Percentiles rank a stretch among this genome's conserved stretches.
These are phyloP conservation scores for Tulasnella sp. DNA, from an alignment of 768 basidiomycete genomes.

Conservation along the genomic window DNA sequence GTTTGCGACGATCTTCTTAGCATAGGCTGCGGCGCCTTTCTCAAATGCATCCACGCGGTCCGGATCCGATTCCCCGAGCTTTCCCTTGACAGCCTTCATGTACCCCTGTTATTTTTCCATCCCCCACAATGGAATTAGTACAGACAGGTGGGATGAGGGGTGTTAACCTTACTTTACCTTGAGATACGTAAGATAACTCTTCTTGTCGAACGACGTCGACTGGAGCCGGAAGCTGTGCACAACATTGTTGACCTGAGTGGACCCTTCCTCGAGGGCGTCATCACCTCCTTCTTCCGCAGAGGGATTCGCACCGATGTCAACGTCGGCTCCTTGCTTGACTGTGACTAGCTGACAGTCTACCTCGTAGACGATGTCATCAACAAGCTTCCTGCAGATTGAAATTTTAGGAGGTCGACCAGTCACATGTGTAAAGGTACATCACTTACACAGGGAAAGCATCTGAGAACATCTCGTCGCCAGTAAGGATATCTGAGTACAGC, in stretches of 20 bases:
- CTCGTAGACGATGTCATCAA: slow-evolving; percentile 76
- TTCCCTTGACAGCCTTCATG: slow-evolving; percentile 81
- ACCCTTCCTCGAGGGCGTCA: slow-evolving; percentile 73
- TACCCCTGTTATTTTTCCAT: slow-evolving; percentile 46
- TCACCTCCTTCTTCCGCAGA: slow-evolving; percentile 77
- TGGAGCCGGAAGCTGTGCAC: slow-evolving; percentile 86
- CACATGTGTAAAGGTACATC: slow-evolving; percentile 5
- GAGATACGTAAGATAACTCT: slow-evolving; percentile 67
- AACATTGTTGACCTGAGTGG: slow-evolving; percentile 76
- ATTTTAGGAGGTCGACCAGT: background rate
- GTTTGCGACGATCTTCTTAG: slow-evolving; percentile 80
- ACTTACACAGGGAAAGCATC: slow-evolving; percentile 83
- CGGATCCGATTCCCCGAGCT: slow-evolving; percentile 45
- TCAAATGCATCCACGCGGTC: slow-evolving; percentile 68
- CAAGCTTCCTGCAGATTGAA: slow-evolving; percentile 44
- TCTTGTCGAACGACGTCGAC: slow-evolving; percentile 78
- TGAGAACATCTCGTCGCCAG: slow-evolving; percentile 84
- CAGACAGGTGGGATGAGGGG: background rate
- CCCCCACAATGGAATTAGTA: background rate
- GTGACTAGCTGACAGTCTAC: slow-evolving; percentile 68
- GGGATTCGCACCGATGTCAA: slow-evolving; percentile 93
- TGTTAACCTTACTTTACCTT: slow-evolving; percentile 43
- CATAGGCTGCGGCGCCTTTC: slow-evolving; percentile 61
- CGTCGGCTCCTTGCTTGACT: slow-evolving; percentile 62
- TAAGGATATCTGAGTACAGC: slow-evolving; percentile 61